Conservation (phyloP, 257 asterid species). For the Sherardia arvensis region DNA sequence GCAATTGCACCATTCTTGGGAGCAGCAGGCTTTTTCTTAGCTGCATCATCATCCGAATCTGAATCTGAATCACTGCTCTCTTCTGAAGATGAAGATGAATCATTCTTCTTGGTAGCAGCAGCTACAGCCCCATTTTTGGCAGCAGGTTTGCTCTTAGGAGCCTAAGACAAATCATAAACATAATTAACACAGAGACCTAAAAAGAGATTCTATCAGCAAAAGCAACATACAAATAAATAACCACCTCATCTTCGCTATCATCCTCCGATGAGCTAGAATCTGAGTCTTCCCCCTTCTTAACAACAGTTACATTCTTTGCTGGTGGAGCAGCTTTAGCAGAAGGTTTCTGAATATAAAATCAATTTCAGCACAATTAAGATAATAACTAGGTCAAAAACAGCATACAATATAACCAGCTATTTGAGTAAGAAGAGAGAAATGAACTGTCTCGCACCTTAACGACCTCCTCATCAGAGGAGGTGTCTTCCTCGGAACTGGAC, state of each 20-base stretch:
- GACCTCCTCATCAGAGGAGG: conserved; percentile 27
- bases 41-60: conserved; percentile 9
- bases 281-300: conserved; percentile 13
- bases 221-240: background rate
- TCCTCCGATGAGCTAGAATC: conserved; percentile 19
- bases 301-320: conserved; percentile 10
- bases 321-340: conserved; percentile 5
- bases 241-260: conserved; percentile 16
- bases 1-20: conserved; percentile 10
- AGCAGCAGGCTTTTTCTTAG: conserved; percentile 13
- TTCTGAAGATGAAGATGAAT: conserved; percentile 11
- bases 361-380: background rate
- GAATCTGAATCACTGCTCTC: conserved; percentile 17
- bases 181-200: background rate
- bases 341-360: conserved; percentile 10
- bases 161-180: conserved; percentile 3
- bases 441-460: conserved; percentile 15
- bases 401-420: too few relatives aligned
- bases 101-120: conserved; percentile 13
- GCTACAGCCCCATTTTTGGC: conserved; percentile 7
- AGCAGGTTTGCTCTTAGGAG: conserved; percentile 12
- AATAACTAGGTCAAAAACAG: too few relatives aligned
- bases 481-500: conserved; percentile 39
- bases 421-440: background rate
- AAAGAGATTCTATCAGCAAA: too few relatives aligned